Evolutionary conservation across 2,329 filamentous ascomycete genomes (phyloP), one percentile per base, ranked within the genome.

Genomic region (Penicillium capsulatum): DNA sequence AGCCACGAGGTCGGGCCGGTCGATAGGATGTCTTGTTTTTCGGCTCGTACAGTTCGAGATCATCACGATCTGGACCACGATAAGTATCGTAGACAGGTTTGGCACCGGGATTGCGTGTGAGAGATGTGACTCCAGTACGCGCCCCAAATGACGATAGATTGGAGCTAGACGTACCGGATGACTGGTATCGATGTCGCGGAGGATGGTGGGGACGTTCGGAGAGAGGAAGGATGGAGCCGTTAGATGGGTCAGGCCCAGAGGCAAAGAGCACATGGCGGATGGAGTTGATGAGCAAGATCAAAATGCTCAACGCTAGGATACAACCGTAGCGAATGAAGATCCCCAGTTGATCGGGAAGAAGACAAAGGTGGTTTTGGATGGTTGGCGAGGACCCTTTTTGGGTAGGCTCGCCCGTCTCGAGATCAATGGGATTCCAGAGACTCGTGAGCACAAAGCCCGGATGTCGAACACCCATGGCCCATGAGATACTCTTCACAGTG

Each of bases 401-500:
- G 4, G 51, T 40, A 3, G 66, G 35, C 20, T 59, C 62, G 20
- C 67, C 66, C 2, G 62, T 66, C 10, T 57, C 36, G 3, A 68
- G 69, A 53, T 90, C 84, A 38, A 97, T 75, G 0, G 92, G 92
- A 59, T 98, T 97, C 79, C 88, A 96, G 40, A 98, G 72, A 61
- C 88, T 95, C 28, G 89, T 77, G 68, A 96, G 81, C 47, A 92
- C 71, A 52, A 98, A 92, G 0, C 89, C 92, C 0, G 92, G 92
- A 4, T 77, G 82, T 1, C 86, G 78, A 1, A 98, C 86, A 7
- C 92, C 90, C 92, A 97, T 97, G 13, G 88, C 89, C 88, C 91
- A 95, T 57, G 83, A 94, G 51, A 94, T 80, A 58, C 84, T 90
- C 69, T 98, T 98, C 54, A 97, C 89, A 0, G 92, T 98, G 49